Conservation (phyloP, 345 rosid species). For the Bruguiera sexangula region DNA sequence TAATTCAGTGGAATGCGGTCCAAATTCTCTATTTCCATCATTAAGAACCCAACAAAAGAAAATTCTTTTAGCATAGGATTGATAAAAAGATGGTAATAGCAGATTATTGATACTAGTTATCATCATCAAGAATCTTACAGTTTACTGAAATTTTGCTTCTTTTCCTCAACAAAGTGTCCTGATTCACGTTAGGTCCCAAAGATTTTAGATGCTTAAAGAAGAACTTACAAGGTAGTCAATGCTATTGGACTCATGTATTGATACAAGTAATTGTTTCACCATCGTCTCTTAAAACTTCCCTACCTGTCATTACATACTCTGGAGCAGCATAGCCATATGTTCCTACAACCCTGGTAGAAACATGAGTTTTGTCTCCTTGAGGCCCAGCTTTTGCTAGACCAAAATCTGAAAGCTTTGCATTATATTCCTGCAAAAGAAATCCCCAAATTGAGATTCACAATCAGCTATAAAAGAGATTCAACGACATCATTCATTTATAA, state of each 20-base stretch:
- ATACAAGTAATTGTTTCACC: not conserved
- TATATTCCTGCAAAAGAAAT: conserved; percentile 23
- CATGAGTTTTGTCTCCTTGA: conserved; percentile 38
- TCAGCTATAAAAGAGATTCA: not conserved
- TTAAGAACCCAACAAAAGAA: no score
- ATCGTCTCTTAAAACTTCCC: not conserved
- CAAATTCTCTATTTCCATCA: no score
- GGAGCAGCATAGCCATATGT: conserved; percentile 38
- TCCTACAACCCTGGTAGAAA: conserved; percentile 36
- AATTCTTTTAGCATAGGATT: no score
- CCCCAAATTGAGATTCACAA: not conserved
- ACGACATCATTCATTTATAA: not conserved
- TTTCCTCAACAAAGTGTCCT: no score
- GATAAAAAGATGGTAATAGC: no score
- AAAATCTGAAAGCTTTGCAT: conserved; percentile 35
- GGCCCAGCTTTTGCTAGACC: conserved; percentile 38
- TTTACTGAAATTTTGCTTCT: no score
- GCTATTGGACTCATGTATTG: not conserved
- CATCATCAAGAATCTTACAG: not conserved
- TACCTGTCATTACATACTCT: conserved; percentile 37
- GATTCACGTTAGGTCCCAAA: not conserved
- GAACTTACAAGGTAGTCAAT: not conserved
- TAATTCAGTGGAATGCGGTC: no score
- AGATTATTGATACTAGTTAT: not conserved
- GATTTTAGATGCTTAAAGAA: not conserved